Percentiles rank a stretch among this genome's conserved stretches.
Evolutionary conservation across 768 basidiomycete species (phyloP).

Genomic region (Neoboletus subvelutipes): DNA sequence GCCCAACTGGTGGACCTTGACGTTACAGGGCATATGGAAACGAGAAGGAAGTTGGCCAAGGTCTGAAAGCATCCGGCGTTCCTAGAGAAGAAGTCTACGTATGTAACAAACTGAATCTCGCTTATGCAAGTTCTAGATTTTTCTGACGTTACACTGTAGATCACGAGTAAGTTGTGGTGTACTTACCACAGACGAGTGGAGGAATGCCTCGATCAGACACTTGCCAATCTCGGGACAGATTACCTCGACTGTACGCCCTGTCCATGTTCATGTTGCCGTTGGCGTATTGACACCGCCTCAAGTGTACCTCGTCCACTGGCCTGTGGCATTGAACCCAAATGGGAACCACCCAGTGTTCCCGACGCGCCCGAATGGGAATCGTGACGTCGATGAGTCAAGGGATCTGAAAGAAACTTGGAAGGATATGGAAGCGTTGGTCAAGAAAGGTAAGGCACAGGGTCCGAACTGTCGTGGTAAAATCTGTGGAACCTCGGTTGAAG

Average conservation of each 20-base stretch:
- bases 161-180: slow-evolving; percentile 71
- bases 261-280: not conserved
- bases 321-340: slow-evolving; percentile 67
- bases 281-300: not conserved
- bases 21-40: slow-evolving; percentile 60
- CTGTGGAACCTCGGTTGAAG: slow-evolving; percentile 5
- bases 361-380: slow-evolving; percentile 56
- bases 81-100: slow-evolving; percentile 73
- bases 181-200: slow-evolving; percentile 73
- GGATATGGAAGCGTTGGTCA: slow-evolving; percentile 73
- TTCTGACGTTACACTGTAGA: slow-evolving; percentile 37
- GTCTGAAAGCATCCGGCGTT: slow-evolving; percentile 73
- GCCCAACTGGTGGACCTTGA: slow-evolving; percentile 19
- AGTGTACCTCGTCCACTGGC: slow-evolving; percentile 80
- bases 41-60: slow-evolving; percentile 81
- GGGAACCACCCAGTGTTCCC: slow-evolving; percentile 64
- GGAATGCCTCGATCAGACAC: slow-evolving; percentile 69
- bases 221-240: slow-evolving; percentile 76
- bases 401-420: slow-evolving; percentile 75
- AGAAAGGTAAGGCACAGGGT: slow-evolving; percentile 46
- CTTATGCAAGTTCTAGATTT: not conserved
- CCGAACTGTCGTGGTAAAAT: slow-evolving; percentile 1
- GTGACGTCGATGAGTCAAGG: slow-evolving; percentile 69
- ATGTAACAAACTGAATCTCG: slow-evolving; percentile 22
- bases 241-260: slow-evolving; percentile 73